Percentiles rank a stretch among this genome's conserved stretches.
Conservation (phyloP, 2,329 filamentous ascomycete species). For the Colletotrichum sp. region DNA sequence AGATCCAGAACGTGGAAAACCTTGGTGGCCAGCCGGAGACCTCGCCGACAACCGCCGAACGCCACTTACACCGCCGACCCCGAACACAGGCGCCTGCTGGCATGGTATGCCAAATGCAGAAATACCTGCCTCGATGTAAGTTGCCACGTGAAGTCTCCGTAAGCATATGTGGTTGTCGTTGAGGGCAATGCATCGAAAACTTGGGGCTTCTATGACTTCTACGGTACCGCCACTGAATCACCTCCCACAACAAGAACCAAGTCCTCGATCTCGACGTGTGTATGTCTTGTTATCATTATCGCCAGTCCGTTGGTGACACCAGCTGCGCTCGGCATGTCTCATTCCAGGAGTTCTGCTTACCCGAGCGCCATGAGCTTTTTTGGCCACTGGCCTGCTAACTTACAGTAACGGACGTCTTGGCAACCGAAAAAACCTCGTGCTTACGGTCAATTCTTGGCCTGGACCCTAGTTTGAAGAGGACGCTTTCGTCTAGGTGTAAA, state of each 20-base stretch:
- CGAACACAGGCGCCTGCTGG: background rate
- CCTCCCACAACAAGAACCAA: background rate
- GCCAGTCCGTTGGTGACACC: background rate
- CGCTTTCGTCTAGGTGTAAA: background rate
- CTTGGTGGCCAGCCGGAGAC: background rate
- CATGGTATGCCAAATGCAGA: background rate
- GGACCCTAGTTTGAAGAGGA: background rate
- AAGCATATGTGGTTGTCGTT: background rate
- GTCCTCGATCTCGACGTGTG: background rate
- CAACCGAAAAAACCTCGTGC: background rate
- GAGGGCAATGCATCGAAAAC: background rate
- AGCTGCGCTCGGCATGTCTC: constrained; percentile 1
- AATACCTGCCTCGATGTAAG: background rate
- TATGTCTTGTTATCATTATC: background rate
- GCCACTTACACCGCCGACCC: background rate
- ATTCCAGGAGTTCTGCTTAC: background rate
- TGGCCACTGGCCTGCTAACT: background rate
- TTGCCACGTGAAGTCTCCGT: background rate
- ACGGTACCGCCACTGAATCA: background rate
- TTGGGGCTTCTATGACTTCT: background rate
- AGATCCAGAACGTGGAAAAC: background rate
- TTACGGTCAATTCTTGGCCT: background rate
- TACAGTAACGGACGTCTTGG: background rate
- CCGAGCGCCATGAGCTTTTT: background rate
- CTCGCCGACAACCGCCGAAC: background rate